Conservation (phyloP, 2,329 filamentous ascomycete genomes). For the Fusarium sp. region DNA sequence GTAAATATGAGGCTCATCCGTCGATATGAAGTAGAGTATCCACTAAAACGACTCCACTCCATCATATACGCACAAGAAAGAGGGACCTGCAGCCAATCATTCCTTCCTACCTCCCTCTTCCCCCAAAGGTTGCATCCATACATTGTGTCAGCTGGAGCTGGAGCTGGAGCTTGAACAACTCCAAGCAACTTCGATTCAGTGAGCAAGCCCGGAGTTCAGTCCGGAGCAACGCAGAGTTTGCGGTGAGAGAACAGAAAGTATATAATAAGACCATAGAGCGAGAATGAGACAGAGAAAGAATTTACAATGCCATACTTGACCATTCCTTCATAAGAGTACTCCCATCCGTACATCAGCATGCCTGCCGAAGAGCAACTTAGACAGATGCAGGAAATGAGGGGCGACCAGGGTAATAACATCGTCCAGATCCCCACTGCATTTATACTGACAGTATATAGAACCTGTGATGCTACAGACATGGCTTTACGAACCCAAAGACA, state of each 20-base stretch:
- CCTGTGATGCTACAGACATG: conserved; percentile 1
- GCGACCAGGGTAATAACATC: neutral
- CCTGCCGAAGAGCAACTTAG: neutral
- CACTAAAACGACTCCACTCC: no score
- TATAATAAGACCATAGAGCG: fast-evolving
- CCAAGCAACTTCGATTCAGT: neutral
- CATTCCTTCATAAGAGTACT: fast-evolving
- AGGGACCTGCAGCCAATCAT: no score
- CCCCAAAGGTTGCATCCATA: no score
- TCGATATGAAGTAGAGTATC: no score
- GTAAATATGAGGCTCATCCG: no score
- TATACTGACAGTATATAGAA: neutral
- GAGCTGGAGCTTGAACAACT: neutral
- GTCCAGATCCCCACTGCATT: fast-evolving
- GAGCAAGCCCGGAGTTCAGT: neutral
- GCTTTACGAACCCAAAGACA: neutral
- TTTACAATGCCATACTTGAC: no score
- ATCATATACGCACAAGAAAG: no score
- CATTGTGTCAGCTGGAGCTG: no score
- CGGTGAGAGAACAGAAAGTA: fast-evolving
- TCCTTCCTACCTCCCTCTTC: no score
- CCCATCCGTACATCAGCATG: neutral
- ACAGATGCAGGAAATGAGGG: neutral
- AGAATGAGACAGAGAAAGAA: fast-evolving
- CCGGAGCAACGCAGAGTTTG: neutral